Base-by-base conservation (phyloP, 192 early-diverging fungal genomes). In the Borealophlyctis nickersoniae region DNA sequence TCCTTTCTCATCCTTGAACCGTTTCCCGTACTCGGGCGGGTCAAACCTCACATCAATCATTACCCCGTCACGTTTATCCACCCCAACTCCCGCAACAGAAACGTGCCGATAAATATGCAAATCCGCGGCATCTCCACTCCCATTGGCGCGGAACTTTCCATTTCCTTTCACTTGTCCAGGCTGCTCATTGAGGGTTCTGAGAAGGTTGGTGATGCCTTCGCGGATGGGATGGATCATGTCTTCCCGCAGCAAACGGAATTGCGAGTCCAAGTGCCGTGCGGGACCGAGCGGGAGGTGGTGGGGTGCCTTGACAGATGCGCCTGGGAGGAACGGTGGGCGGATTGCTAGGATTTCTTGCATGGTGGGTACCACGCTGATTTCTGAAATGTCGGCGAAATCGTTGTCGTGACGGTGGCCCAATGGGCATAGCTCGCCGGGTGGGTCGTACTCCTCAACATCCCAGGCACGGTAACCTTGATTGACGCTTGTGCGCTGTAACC, bases 181-280 rank as follows among this genome's bases (percentile, higher is more conserved):
- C 2, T 34, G 60, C 9, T 56, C 55, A 1, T 53, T 54, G 1
- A 77, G 60, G 9, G 51, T 54, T 0, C 32, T 11, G 1, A 85
- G 23, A 60, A 85, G 85, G 29, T 62, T 60, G n/a, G 30, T 36
- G 11, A 87, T 59, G 1, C 83, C 77, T 3, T 45, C 55, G 0
- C 77, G 61, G 0, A 86, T 19, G 34, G 82, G 52, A 14, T 63
- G 58, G 31, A 86, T 53, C 65, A 84, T 69, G 28, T 87, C 86
- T 49, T 87, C 84, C 14, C 86, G 62, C 11, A 85, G 67, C 2
- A 87, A 61, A 0, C 84, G 81, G 56, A 86, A 87, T 49, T 86
- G 80, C 4, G 66, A 74, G 60, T 87, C 84, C 7, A 86, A 23
- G 28, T 80, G 73, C 3, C 81, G 75, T 7, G 63, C 71, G 36